A percentile compares a stretch with the other conserved stretches of the same genome.
phyloP scores from a whole-genome alignment of 1,284 basidiomycete species.

The Cryptococcus sp. region DNA sequence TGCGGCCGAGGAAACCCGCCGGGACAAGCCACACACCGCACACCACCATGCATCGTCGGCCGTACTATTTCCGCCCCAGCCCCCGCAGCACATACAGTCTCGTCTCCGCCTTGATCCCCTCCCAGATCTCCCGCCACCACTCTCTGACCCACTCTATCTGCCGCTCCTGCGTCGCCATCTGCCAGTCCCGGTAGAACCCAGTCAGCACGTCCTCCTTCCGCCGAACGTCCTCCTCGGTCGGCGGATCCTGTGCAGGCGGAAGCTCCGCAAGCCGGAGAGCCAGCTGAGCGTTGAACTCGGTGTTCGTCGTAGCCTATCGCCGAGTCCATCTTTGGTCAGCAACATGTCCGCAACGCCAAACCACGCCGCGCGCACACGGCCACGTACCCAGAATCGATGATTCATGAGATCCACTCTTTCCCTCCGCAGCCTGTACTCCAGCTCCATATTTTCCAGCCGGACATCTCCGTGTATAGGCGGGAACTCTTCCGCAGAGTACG shows the following conservation, averaged over 20 bases:
- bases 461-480: conserved; percentile 15
- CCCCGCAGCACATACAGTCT: conserved; percentile 27
- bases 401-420: conserved; percentile 46
- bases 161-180: conserved; percentile 32
- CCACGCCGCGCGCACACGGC: background rate
- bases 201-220: conserved; percentile 35
- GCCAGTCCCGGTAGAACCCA: conserved; percentile 48
- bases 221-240: conserved; percentile 29
- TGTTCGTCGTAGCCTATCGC: conserved; percentile 35
- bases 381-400: conserved; percentile 47
- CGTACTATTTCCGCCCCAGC: conserved; percentile 19
- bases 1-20: too few relatives aligned
- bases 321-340: background rate
- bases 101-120: conserved; percentile 37
- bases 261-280: conserved; percentile 33
- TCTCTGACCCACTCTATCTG: conserved; percentile 39
- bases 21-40: too few relatives aligned
- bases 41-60: too few relatives aligned
- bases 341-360: background rate
- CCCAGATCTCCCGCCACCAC: conserved; percentile 48
- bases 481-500: conserved; percentile 43
- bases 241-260: conserved; percentile 32
- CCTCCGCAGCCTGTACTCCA: conserved; percentile 38
- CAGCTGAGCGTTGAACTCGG: conserved; percentile 36
- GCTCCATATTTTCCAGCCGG: conserved; percentile 33